Conservation (phyloP, 164 flowering plant genomes). For the Nelumbo lutea region DNA sequence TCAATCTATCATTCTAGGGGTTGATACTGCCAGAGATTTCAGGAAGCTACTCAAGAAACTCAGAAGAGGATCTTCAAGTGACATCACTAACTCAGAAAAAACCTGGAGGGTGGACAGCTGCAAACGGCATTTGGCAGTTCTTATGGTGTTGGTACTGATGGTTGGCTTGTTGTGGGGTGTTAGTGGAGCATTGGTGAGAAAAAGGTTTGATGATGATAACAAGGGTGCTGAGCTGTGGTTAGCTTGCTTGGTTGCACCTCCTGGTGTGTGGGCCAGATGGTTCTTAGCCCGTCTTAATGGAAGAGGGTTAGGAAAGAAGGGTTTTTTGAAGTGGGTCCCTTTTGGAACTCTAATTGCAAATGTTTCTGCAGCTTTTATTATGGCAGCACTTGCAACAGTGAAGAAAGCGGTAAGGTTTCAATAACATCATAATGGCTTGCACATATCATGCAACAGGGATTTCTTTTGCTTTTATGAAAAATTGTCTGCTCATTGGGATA, state of each 20-base stretch:
- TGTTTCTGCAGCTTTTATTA: constrained; percentile 68
- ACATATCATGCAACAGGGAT: too few relatives aligned
- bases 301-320: constrained; percentile 55
- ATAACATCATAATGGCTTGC: background rate
- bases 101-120: constrained; percentile 31
- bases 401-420: constrained; percentile 52
- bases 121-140: constrained; percentile 31
- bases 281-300: constrained; percentile 79
- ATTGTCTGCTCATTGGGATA: too few relatives aligned
- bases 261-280: constrained; percentile 95
- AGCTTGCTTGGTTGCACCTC: constrained; percentile 77
- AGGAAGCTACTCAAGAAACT: constrained; percentile 36
- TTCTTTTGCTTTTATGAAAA: too few relatives aligned
- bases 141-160: constrained; percentile 31
- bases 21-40: constrained; percentile 71
- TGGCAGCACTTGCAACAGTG: constrained; percentile 71
- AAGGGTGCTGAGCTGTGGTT: constrained; percentile 61
- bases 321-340: constrained; percentile 70
- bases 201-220: constrained; percentile 33
- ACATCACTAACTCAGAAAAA: background rate
- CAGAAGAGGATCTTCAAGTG: constrained; percentile 7
- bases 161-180: constrained; percentile 46
- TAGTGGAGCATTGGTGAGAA: constrained; percentile 36
- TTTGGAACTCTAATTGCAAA: constrained; percentile 86
- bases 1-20: constrained; percentile 56